These are phyloP conservation scores for Leccinum subspadiceum DNA, from an alignment of 1,284 basidiomycete genomes.

Conservation along the genomic window DNA sequence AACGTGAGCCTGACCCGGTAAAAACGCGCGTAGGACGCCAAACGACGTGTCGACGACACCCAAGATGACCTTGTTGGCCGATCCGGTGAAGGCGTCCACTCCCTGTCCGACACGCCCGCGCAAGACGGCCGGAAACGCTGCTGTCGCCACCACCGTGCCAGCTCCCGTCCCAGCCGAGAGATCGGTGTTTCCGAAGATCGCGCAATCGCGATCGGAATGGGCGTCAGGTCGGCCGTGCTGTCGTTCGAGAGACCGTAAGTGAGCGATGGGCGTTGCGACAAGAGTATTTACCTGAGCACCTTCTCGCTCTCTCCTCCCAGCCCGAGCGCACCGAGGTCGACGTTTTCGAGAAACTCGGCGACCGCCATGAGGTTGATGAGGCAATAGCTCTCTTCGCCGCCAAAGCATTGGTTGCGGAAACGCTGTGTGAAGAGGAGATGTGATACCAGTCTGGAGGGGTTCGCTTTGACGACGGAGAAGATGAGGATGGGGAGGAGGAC, in stretches of 20 bases:
- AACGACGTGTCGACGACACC: conserved; percentile 86
- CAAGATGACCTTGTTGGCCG: conserved; percentile 81
- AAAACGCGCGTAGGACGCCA: conserved; percentile 73
- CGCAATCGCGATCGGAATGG: conserved; percentile 55
- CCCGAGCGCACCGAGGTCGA: conserved; percentile 81
- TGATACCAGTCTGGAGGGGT: conserved; percentile 82
- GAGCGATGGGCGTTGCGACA: not conserved
- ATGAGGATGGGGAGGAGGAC: conserved; percentile 88
- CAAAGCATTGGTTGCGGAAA: conserved; percentile 71
- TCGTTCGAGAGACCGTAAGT: not conserved
- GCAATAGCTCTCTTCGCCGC: conserved; percentile 86
- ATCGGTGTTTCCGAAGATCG: conserved; percentile 18
- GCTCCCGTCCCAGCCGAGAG: conserved; percentile 17
- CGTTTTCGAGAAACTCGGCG: conserved; percentile 90
- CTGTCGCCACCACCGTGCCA: not conserved
- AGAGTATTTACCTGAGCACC: conserved; percentile 48
- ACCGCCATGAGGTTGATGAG: conserved; percentile 93
- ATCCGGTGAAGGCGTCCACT: conserved; percentile 79
- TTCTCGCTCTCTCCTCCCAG: conserved; percentile 66
- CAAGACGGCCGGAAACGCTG: conserved; percentile 29
- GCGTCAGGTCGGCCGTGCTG: conserved; percentile 73
- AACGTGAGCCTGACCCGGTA: conserved; percentile 34
- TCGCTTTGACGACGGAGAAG: conserved; percentile 86
- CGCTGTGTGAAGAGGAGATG: conserved; percentile 86
- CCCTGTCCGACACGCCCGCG: conserved; percentile 79